Conservation (phyloP, 805 yeast species). For the Hanseniaspora guilliermondii region DNA sequence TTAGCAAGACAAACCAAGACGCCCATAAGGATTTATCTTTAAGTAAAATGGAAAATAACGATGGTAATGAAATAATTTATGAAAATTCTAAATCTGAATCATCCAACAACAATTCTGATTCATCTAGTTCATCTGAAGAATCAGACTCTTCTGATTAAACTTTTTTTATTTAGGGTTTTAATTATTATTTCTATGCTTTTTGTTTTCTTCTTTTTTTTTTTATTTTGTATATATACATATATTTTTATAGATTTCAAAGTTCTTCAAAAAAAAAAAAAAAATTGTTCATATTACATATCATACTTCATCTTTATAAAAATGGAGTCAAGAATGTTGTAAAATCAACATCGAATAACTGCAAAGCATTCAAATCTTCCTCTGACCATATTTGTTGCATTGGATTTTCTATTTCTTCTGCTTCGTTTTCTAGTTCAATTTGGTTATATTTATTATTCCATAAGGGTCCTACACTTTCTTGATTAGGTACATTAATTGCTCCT, state of each 20-base stretch:
- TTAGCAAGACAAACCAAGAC: conserved; percentile 26
- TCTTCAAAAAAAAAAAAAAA: too few relatives aligned
- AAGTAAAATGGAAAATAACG: conserved; percentile 24
- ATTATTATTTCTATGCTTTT: background rate
- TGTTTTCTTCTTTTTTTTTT: too few relatives aligned
- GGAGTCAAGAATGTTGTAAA: conserved; percentile 13
- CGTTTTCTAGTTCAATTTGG: background rate
- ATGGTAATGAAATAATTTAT: conserved; percentile 28
- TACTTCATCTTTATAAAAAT: background rate
- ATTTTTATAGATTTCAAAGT: background rate
- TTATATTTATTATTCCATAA: background rate
- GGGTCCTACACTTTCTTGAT: background rate
- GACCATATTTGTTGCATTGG: conserved; percentile 6
- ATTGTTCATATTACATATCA: too few relatives aligned
- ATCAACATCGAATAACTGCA: conserved; percentile 12
- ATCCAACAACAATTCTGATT: background rate
- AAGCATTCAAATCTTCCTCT: conserved; percentile 8
- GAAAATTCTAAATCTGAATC: conserved; percentile 19
- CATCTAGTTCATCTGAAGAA: background rate
- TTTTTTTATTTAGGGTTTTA: background rate
- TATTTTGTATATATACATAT: too few relatives aligned
- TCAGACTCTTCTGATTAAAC: background rate
- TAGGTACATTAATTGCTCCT: background rate
- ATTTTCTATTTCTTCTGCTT: background rate
- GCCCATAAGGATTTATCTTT: conserved; percentile 28